Evolutionary conservation across 306 rosid genomes (phyloP).

Genomic region (Trichosanthes truncata): DNA sequence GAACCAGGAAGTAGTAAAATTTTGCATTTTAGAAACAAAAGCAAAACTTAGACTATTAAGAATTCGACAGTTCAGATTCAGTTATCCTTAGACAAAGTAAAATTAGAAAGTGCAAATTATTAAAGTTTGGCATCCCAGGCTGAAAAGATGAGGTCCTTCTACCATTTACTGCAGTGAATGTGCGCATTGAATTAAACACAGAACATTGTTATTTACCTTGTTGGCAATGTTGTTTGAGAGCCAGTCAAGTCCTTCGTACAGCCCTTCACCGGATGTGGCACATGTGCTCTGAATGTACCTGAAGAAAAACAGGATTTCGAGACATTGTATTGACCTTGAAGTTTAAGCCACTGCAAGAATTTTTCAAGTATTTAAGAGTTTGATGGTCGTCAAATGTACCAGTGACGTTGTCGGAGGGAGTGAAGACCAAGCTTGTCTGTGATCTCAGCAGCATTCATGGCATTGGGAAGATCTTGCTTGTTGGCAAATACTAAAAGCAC

Average conservation of each 20-base stretch:
- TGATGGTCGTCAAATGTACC: conserved; percentile 20
- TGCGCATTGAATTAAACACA: not conserved
- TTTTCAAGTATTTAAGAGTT: not conserved
- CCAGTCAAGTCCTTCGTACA: conserved; percentile 70
- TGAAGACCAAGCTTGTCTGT: conserved; percentile 56
- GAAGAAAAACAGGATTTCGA: conserved; percentile 6
- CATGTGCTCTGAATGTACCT: conserved; percentile 72
- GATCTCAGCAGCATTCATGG: conserved; percentile 69
- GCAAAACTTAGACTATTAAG: not conserved
- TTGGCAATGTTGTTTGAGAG: conserved; percentile 56
- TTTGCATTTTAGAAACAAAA: not conserved
- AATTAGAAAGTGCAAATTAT: no score
- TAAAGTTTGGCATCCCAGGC: not conserved
- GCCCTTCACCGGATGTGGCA: conserved; percentile 72
- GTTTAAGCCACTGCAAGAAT: not conserved
- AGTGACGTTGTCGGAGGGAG: conserved; percentile 58
- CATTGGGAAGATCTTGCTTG: conserved; percentile 72
- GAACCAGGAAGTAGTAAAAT: not conserved
- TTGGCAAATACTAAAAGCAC: conserved; percentile 63
- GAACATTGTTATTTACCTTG: conserved; percentile 24
- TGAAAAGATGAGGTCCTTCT: not conserved
- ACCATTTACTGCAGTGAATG: not conserved
- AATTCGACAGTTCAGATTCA: not conserved
- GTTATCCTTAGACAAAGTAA: not conserved
- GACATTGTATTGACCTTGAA: not conserved